Evolutionary conservation across 805 yeast genomes (phyloP).

Genomic region (Metschnikowia picachoensis): DNA sequence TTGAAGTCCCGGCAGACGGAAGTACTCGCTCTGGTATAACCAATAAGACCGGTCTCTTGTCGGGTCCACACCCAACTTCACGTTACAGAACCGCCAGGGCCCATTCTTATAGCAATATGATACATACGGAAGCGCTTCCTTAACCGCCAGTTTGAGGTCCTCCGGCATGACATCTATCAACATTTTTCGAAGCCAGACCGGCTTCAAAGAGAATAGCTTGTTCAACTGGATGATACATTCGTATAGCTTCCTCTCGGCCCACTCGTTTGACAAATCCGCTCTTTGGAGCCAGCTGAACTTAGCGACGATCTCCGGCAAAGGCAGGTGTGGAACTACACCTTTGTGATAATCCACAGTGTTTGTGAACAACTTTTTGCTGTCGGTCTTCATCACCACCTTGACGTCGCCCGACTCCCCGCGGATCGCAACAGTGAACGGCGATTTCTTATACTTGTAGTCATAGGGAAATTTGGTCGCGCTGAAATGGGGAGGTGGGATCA

Average conservation of each 20-base stretch:
- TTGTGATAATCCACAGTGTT: constrained; percentile 47
- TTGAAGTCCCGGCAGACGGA: constrained; percentile 46
- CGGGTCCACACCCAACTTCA: constrained; percentile 79
- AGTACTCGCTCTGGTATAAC: constrained; percentile 79
- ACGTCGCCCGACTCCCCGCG: constrained; percentile 58
- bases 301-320: constrained; percentile 45
- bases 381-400: constrained; percentile 42
- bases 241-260: constrained; percentile 31
- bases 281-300: constrained; percentile 29
- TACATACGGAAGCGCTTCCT: constrained; percentile 79
- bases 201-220: constrained; percentile 60
- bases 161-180: constrained; percentile 52
- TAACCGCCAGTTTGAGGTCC: constrained; percentile 44
- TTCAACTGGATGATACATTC: constrained; percentile 43
- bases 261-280: constrained; percentile 34
- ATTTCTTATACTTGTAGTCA: constrained; percentile 72
- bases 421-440: constrained; percentile 49
- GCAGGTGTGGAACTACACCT: constrained; percentile 44
- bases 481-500: constrained; percentile 86
- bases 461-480: constrained; percentile 75
- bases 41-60: constrained; percentile 49
- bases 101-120: constrained; percentile 82
- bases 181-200: constrained; percentile 83
- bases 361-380: constrained; percentile 49
- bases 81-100: constrained; percentile 90